Evolutionary conservation across 768 basidiomycete genomes (phyloP).

Genomic region (Xerocomellus amylosporus): DNA sequence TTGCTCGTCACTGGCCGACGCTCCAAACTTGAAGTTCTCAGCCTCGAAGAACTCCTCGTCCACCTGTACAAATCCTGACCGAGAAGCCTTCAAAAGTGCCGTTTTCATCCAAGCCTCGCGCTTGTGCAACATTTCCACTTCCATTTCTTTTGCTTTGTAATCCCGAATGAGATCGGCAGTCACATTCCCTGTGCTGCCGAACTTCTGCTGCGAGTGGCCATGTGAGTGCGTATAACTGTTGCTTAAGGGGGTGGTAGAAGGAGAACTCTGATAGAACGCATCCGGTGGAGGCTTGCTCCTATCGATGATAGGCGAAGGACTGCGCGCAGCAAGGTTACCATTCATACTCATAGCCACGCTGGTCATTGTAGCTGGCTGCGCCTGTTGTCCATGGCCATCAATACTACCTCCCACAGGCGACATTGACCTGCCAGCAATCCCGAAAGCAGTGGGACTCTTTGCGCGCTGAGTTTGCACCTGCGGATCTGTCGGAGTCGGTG

Average conservation of each 20-base stretch:
- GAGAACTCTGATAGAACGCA: constrained; percentile 50
- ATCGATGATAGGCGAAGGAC: constrained; percentile 57
- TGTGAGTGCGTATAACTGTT: constrained; percentile 51
- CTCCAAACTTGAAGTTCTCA: constrained; percentile 34
- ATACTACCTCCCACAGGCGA: constrained; percentile 48
- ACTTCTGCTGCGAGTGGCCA: constrained; percentile 33
- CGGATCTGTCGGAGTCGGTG: constrained; percentile 54
- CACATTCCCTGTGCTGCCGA: constrained; percentile 62
- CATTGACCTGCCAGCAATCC: constrained; percentile 48
- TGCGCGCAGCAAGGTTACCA: constrained; percentile 45
- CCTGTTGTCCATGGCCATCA: constrained; percentile 25
- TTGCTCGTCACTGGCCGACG: constrained; percentile 40
- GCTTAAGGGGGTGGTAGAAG: constrained; percentile 41
- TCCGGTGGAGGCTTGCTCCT: constrained; percentile 57
- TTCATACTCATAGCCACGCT: constrained; percentile 53
- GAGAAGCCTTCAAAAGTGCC: constrained; percentile 69
- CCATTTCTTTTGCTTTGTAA: constrained; percentile 76
- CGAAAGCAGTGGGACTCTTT: constrained; percentile 54
- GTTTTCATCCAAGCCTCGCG: constrained; percentile 86
- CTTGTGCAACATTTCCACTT: constrained; percentile 72
- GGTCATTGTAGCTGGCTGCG: constrained; percentile 47
- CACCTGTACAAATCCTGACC: constrained; percentile 71
- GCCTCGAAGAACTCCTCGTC: constrained; percentile 48
- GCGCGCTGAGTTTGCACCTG: constrained; percentile 35
- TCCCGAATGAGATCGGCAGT: constrained; percentile 76